Percentiles rank a stretch among this genome's conserved stretches.
Evolutionary conservation across 2,329 filamentous ascomycete species (phyloP).

Genomic region (Aureobasidium zeae): DNA sequence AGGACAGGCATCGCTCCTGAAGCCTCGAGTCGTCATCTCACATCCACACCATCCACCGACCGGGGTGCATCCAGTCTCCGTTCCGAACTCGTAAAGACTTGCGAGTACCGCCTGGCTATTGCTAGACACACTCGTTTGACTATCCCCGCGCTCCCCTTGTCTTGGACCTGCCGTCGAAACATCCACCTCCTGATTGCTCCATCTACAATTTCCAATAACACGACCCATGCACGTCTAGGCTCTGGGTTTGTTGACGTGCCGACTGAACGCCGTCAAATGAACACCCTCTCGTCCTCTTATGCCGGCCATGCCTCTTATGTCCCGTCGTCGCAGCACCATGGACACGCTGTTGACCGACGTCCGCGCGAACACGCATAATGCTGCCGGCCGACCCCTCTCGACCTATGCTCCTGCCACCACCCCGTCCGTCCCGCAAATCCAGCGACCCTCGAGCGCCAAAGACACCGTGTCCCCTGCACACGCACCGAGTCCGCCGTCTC

Average conservation of each 20-base stretch:
- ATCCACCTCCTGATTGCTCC: constrained; percentile 4
- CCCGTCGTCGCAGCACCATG: constrained; percentile 36
- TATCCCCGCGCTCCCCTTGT: not conserved
- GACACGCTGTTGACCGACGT: constrained; percentile 26
- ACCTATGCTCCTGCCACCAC: constrained; percentile 14
- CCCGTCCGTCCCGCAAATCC: not conserved
- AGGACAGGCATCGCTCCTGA: too few relatives aligned
- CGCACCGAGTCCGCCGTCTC: constrained; percentile 14
- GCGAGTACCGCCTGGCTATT: too few relatives aligned
- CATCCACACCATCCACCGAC: too few relatives aligned
- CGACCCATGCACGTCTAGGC: constrained; percentile 11
- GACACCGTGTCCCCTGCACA: constrained; percentile 1
- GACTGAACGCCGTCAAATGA: constrained; percentile 6
- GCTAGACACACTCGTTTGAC: constrained; percentile 13
- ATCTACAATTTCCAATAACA: constrained; percentile 9
- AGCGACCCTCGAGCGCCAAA: constrained; percentile 8
- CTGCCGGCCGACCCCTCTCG: constrained; percentile 1
- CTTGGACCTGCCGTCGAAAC: too few relatives aligned
- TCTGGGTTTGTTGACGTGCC: constrained; percentile 3
- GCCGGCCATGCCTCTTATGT: constrained; percentile 28
- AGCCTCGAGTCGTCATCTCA: too few relatives aligned
- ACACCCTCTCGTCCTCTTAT: not conserved
- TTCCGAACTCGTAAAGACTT: too few relatives aligned
- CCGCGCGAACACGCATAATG: constrained; percentile 12
- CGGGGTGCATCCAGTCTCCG: too few relatives aligned